A percentile compares a stretch with the other conserved stretches of the same genome.
These are phyloP conservation scores for Amphichorda felina DNA, from an alignment of 2,329 filamentous ascomycete genomes.

Conservation along the genomic window DNA sequence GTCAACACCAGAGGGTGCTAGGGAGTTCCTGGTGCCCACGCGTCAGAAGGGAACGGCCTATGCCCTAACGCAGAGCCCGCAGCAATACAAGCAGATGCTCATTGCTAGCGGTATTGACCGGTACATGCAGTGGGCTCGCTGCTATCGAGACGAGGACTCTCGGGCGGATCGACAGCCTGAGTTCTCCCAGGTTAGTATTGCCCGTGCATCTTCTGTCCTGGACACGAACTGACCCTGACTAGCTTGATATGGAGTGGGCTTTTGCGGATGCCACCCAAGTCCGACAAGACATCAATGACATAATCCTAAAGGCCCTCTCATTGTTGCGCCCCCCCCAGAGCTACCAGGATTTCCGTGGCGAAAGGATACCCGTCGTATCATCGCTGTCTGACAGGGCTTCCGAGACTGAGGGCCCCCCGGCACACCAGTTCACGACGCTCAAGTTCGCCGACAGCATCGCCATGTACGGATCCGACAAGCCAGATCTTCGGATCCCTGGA, in stretches of 20 bases:
- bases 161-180: conserved; percentile 90
- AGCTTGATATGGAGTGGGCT: conserved; percentile 90
- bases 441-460: conserved; percentile 49
- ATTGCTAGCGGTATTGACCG: conserved; percentile 78
- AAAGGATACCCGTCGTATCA: conserved; percentile 18
- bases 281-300: conserved; percentile 20
- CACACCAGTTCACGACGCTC: conserved; percentile 19
- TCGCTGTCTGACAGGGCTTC: conserved; percentile 8
- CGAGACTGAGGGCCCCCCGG: conserved; percentile 1
- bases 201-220: background rate
- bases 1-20: conserved; percentile 88
- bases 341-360: conserved; percentile 50
- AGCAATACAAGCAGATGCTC: conserved; percentile 96
- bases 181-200: conserved; percentile 63
- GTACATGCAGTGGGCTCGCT: conserved; percentile 90
- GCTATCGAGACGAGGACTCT: conserved; percentile 90
- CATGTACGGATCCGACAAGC: conserved; percentile 80
- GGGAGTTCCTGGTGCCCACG: conserved; percentile 90
- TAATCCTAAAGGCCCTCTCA: conserved; percentile 16
- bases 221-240: conserved; percentile 3
- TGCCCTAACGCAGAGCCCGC: conserved; percentile 87
- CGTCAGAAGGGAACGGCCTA: conserved; percentile 67
- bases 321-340: conserved; percentile 22
- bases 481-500: conserved; percentile 67
- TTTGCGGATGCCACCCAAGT: conserved; percentile 50